Evolutionary conservation across 805 yeast genomes (phyloP).

Genomic region (Wickerhamiella cacticola): DNA sequence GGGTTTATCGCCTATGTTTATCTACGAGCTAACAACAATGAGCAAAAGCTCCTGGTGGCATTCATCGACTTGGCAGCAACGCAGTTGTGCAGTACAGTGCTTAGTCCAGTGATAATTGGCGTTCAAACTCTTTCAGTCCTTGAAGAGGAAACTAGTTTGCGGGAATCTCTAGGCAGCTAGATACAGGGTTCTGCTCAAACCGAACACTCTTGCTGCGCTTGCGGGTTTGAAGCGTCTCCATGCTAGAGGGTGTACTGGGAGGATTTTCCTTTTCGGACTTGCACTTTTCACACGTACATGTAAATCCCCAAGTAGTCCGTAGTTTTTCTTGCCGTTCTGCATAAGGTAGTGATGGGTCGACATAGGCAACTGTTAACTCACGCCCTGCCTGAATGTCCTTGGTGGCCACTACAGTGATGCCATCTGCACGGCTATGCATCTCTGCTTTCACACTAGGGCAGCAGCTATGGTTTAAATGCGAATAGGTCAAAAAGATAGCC

Average conservation of each 20-base stretch:
- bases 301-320: conserved; percentile 68
- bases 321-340: conserved; percentile 53
- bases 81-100: conserved; percentile 62
- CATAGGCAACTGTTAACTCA: conserved; percentile 58
- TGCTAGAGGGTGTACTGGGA: background rate
- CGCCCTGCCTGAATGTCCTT: conserved; percentile 49
- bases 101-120: conserved; percentile 69
- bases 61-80: conserved; percentile 60
- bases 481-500: conserved; percentile 46
- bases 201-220: conserved; percentile 21
- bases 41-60: conserved; percentile 38
- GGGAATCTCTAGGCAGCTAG: conserved; percentile 12
- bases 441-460: conserved; percentile 51
- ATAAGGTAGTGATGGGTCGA: conserved; percentile 51
- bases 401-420: conserved; percentile 49
- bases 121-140: conserved; percentile 47
- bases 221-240: conserved; percentile 14
- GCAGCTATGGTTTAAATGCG: conserved; percentile 69
- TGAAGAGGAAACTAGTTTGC: conserved; percentile 6
- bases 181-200: conserved; percentile 20
- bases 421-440: conserved; percentile 38
- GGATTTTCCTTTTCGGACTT: conserved; percentile 27
- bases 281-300: conserved; percentile 58
- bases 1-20: conserved; percentile 53
- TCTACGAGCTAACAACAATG: conserved; percentile 30